Percentiles rank a stretch among this genome's conserved stretches.
Conservation (phyloP, 2,329 filamentous ascomycete genomes). For the Botrytis hyacinthi region DNA sequence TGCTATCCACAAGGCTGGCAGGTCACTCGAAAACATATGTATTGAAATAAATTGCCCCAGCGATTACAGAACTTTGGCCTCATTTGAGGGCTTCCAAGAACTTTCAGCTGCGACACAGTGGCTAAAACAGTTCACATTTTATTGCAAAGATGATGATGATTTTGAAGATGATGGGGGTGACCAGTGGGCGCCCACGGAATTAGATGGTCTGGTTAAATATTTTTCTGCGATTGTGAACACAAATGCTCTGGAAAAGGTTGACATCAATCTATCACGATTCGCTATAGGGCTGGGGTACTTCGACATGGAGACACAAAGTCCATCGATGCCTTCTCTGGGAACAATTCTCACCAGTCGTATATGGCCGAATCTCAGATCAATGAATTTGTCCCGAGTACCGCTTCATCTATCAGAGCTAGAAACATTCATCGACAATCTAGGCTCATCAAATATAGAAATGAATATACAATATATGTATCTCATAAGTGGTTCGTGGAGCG, state of each 20-base stretch:
- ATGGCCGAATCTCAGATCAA: neutral
- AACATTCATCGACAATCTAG: neutral
- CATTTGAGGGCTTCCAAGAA: neutral
- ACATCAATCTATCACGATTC: neutral
- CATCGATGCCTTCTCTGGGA: neutral
- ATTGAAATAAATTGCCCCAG: neutral
- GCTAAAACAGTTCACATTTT: neutral
- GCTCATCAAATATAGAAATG: neutral
- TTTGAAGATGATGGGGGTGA: too few relatives aligned
- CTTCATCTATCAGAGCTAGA: neutral
- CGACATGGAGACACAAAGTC: neutral
- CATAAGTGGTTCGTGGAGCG: neutral
- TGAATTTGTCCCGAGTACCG: neutral
- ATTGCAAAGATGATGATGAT: neutral
- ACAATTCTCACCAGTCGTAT: neutral
- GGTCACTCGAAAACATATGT: neutral
- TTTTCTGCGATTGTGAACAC: slow-evolving; percentile 1
- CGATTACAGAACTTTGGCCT: neutral
- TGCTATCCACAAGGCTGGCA: neutral
- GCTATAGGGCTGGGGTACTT: neutral
- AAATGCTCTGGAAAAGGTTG: neutral
- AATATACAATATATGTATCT: neutral
- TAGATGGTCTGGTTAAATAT: neutral
- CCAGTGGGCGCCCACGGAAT: neutral
- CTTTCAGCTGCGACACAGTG: neutral